phyloP scores from a whole-genome alignment of 371 early-diverging fungal genomes.

The Synchytrium microbalum region DNA sequence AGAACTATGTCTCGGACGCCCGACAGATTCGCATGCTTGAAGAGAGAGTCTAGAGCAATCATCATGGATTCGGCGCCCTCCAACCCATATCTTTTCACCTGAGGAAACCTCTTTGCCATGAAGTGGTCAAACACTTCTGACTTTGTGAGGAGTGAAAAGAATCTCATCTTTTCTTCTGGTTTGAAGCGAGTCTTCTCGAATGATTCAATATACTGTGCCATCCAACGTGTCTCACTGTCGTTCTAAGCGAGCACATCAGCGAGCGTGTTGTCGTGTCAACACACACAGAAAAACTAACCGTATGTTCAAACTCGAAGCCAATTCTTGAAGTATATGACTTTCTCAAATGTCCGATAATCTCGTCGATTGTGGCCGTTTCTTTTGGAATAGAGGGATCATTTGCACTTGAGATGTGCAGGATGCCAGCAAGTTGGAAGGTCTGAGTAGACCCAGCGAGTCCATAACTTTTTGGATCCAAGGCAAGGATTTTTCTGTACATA shows the following conservation, averaged over 20 bases:
- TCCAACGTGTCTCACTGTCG: constrained; percentile 80
- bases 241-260: constrained; percentile 39
- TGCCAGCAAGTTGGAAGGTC: constrained; percentile 61
- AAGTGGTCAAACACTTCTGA: constrained; percentile 94
- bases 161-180: constrained; percentile 57
- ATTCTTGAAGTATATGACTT: constrained; percentile 76
- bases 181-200: constrained; percentile 44
- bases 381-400: constrained; percentile 41
- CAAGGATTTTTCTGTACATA: constrained; percentile 46
- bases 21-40: constrained; percentile 21
- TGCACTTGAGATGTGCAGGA: constrained; percentile 60
- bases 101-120: constrained; percentile 89
- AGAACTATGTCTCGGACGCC: constrained; percentile 72
- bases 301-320: constrained; percentile 89
- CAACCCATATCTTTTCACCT: constrained; percentile 91
- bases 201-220: constrained; percentile 77
- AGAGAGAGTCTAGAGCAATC: constrained; percentile 29
- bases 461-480: constrained; percentile 75
- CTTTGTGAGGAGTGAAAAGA: constrained; percentile 62
- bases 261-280: not conserved
- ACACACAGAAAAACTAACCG: constrained; percentile 50
- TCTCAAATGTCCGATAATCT: constrained; percentile 63
- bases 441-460: constrained; percentile 51
- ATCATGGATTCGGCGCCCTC: constrained; percentile 97
- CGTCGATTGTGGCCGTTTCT: constrained; percentile 54